phyloP scores from a whole-genome alignment of 352 stramenopile genomes.

The Globisporangium nunn region DNA sequence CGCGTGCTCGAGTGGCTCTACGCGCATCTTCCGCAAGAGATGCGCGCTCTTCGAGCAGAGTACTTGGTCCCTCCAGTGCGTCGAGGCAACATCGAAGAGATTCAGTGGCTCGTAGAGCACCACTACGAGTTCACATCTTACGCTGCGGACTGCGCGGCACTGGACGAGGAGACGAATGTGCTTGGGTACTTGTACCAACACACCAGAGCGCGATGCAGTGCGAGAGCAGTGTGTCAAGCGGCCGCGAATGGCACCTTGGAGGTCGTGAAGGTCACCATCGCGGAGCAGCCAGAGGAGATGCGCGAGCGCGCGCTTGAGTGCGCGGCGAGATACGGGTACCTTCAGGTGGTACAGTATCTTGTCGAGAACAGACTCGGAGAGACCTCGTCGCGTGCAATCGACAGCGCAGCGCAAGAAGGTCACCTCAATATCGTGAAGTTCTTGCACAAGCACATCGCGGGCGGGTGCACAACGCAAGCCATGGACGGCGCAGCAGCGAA shows the following conservation, averaged over 20 bases:
- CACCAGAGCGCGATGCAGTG: background rate
- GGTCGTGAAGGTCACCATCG: background rate
- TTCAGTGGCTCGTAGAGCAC: background rate
- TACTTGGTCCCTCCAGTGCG: background rate
- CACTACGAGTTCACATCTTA: background rate
- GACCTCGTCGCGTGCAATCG: background rate
- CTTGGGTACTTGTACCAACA: background rate
- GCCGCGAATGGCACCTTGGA: background rate
- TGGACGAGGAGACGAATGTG: background rate
- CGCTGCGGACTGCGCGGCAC: background rate
- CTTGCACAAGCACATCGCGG: background rate
- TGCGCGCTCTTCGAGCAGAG: background rate
- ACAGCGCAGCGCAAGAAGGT: background rate
- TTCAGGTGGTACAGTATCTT: background rate
- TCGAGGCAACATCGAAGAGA: background rate
- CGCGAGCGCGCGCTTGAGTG: background rate
- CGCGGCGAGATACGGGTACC: background rate
- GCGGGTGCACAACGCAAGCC: background rate
- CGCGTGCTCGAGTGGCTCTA: conserved; percentile 1
- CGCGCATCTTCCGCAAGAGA: background rate
- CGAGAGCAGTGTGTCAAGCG: background rate
- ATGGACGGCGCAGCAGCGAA: background rate
- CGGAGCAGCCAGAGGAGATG: background rate
- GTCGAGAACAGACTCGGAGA: background rate
- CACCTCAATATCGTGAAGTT: background rate